phyloP scores from a whole-genome alignment of 2,329 filamentous ascomycete genomes.

The Sporothrix mexicana region DNA sequence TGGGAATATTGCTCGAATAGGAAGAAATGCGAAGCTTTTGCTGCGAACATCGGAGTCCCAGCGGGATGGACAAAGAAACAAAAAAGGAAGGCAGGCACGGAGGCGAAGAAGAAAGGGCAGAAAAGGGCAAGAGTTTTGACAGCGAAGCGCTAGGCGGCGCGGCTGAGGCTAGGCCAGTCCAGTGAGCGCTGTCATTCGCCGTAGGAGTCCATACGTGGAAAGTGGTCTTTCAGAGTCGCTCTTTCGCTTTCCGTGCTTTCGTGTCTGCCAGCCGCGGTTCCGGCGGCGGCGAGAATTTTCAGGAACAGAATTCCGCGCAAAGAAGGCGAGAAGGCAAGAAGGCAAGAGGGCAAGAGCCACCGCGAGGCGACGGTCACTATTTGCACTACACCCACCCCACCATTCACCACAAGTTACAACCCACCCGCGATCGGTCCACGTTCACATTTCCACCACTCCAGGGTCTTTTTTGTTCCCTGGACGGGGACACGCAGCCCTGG shows the following conservation, averaged over 20 bases:
- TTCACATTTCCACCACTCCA: background rate
- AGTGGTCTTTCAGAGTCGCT: background rate
- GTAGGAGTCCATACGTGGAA: too few species aligned
- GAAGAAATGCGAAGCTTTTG: background rate
- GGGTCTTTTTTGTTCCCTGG: background rate
- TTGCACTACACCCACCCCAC: background rate
- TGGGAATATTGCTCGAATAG: too few species aligned
- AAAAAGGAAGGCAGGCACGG: slow-evolving; percentile 10
- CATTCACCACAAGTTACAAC: background rate
- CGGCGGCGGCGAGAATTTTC: slow-evolving; percentile 33
- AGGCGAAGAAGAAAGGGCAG: background rate
- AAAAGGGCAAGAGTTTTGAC: background rate
- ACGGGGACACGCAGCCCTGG: background rate
- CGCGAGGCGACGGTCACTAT: slow-evolving; percentile 3
- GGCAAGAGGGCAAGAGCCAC: background rate
- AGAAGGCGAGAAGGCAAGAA: background rate
- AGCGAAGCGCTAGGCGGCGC: background rate
- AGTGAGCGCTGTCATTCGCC: background rate
- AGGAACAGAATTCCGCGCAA: slow-evolving; percentile 27
- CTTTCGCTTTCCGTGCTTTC: background rate
- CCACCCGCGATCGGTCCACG: background rate
- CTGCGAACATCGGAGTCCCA: slow-evolving; percentile 25
- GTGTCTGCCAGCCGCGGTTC: slow-evolving; percentile 10
- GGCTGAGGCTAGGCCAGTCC: background rate
- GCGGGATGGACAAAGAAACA: background rate